Percentiles rank a stretch among this genome's conserved stretches.
Conservation (phyloP, 179 eudicot genomes). For the Beta macrorhiza region DNA sequence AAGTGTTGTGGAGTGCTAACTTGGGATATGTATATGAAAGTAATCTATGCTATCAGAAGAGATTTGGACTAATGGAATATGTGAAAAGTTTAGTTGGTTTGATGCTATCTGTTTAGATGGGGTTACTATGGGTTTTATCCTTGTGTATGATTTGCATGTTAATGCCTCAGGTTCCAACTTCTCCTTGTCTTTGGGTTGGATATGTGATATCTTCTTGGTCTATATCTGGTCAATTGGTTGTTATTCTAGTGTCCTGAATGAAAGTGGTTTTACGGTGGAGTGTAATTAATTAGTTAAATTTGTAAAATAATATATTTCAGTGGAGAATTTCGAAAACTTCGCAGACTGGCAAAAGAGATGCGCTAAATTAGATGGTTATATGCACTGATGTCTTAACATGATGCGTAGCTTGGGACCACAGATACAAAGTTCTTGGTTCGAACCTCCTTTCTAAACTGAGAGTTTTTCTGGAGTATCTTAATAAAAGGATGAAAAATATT, state of each 20-base stretch:
- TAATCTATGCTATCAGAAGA: neutral
- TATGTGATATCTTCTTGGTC: neutral
- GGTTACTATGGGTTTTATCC: neutral
- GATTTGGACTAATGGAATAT: neutral
- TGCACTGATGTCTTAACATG: neutral
- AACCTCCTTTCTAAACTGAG: neutral
- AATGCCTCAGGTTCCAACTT: neutral
- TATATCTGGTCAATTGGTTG: neutral
- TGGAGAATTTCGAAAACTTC: neutral
- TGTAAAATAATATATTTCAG: neutral
- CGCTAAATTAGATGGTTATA: neutral
- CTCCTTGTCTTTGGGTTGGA: neutral
- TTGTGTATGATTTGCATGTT: neutral
- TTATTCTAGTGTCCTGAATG: neutral
- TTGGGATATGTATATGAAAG: neutral
- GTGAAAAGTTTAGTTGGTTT: neutral
- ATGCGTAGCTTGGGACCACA: neutral
- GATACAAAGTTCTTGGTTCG: neutral
- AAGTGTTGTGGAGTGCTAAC: neutral
- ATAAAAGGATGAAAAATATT: neutral
- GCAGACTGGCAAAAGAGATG: neutral
- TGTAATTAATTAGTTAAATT: neutral
- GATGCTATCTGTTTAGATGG: neutral
- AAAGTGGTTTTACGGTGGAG: neutral
- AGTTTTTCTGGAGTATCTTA: no score